phyloP scores from a whole-genome alignment of 257 asterid genomes.

The Solanum pennellii region DNA sequence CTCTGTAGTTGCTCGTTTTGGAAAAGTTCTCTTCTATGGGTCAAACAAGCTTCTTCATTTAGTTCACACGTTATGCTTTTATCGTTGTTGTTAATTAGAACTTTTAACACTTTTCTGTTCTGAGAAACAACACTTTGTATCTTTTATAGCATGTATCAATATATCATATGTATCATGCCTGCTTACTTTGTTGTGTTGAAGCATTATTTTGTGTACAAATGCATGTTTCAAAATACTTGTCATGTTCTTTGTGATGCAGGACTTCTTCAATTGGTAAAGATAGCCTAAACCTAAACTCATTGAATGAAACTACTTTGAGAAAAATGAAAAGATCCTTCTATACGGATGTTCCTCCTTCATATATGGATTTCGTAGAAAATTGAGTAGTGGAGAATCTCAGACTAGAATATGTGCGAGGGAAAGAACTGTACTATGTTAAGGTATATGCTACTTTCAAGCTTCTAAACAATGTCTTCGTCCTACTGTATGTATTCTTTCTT shows the following conservation, averaged over 20 bases:
- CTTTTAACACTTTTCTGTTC: not conserved
- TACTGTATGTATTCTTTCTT: not conserved
- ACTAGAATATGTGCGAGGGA: not conserved
- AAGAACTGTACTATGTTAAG: not conserved
- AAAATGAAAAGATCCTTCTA: not conserved
- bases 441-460: not conserved
- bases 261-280: not conserved
- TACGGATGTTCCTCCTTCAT: not conserved
- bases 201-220: not conserved
- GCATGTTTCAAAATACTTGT: not conserved
- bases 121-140: not conserved
- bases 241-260: not conserved
- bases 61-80: not conserved
- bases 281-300: not conserved
- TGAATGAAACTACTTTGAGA: not conserved
- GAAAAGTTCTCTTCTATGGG: slow-evolving; percentile 32
- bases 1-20: slow-evolving; percentile 26
- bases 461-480: not conserved
- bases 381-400: not conserved
- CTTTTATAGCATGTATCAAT: not conserved
- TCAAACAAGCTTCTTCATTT: slow-evolving; percentile 8
- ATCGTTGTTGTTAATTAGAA: not conserved
- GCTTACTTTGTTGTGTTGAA: not conserved
- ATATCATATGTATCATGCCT: not conserved
- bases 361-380: not conserved